Evolutionary conservation across 305 asterid genomes (phyloP), one percentile per base, ranked within the genome.

Genomic region (Rubia occidens): DNA sequence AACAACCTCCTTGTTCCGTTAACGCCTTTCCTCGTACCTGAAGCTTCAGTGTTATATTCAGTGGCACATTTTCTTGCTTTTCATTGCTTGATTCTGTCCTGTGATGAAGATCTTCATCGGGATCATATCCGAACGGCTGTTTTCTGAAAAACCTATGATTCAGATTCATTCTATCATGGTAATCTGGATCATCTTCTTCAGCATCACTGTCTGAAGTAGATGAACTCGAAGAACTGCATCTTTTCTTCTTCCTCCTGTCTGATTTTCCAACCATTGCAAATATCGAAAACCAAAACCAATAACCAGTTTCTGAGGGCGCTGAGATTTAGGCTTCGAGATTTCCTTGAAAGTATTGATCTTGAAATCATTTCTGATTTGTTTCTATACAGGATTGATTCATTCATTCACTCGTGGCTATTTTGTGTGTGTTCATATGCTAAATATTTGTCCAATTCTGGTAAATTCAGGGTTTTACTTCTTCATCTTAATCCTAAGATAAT

Each of bases 171-270:
- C 67, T 68, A 8, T 20, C 51, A 39, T 60, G 56, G 55, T 71
- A 60, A 68, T 79, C 81, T 35, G 78, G 77, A 51, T 74, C 82
- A 11, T 64, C 64, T 26, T 44, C 11, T 32, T 51, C 58, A 17
- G 21, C 24, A 35, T 61, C 75, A 60, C 61, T 61, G 53, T 47
- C 67, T 61, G 78, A 72, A 65, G 60, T 53, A 17, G 35, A 21
- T 15, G 81, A 73, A 39, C 77, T 78, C 54, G 84, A 75, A 56
- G 84, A 75, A 56, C 20, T 37, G 45, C 60, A n/a, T n/a, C 11
- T 64, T 7, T 64, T 35, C 55, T 60, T 67, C 72, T 45, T 73
- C 72, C 37, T 67, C 42, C 39, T 74, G 64, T 51, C 49, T 67
- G 69, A 60, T 49, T 67, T 67, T 4, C 64, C 56, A 39, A 24